Evolutionary conservation across 169 alveolate species (phyloP), one percentile per base, ranked within the genome.

Genomic region (Eimeria tenella): DNA sequence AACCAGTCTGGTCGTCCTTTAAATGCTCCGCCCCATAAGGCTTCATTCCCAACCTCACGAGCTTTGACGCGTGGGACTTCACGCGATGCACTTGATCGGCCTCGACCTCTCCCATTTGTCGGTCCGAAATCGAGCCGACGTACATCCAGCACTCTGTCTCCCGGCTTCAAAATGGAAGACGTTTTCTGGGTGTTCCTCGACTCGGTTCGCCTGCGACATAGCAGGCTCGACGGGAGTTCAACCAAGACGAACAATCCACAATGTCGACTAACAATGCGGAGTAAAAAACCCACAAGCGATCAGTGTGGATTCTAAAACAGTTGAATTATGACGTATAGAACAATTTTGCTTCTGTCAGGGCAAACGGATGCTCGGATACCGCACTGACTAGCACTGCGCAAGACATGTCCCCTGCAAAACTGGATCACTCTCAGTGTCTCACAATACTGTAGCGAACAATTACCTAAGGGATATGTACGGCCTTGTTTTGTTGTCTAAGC

Each of bases 11-110:
- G 88, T 25, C 7, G 6, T 8, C 19, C 70, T 19, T 23, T 55
- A n/a, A 52, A 79, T 9, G 88, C 53, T 25, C 88, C 88, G 5
- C 88, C 88, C 88, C 88, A 79, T 15, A 79, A 50, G 52, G 88
- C 88, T 50, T 79, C 71, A 19, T 55, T 17, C 52, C 88, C 88
- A 8, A 79, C 70, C 5, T 25, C 58, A 17, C 65, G 65, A 4
- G 49, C 65, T 42, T 79, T 21, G 65, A 65, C 70, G 10, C 70
- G 70, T 79, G 79, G 52, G 17, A 17, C 79, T 11, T 70, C 79
- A 13, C 79, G 65, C 53, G 4, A 25, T 79, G 88, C 88, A 5
- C 52, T 23, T 19, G 25, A 25, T 49, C 88, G 65, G n/a, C 17
- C 0, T n/a, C 52, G 21, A 23, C 77, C 31, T 68, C 31, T 23